Conservation (phyloP, 2,329 filamentous ascomycete species). For the Aphanocladium album region DNA sequence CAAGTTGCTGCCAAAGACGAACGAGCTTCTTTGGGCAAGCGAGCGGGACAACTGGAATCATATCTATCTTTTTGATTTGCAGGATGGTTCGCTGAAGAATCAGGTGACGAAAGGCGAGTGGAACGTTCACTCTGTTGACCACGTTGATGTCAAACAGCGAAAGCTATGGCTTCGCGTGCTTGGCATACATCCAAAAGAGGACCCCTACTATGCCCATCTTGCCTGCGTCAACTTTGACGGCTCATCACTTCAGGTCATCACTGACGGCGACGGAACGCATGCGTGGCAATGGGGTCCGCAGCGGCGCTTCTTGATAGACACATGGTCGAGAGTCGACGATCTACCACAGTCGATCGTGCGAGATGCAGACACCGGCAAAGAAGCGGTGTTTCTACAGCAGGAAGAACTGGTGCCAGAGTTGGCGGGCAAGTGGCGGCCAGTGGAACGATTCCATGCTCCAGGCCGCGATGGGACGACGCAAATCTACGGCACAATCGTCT, state of each 20-base stretch:
- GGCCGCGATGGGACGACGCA: constrained; percentile 23
- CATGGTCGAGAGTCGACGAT: constrained; percentile 23
- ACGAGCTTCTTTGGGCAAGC: constrained; percentile 25
- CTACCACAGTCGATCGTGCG: constrained; percentile 18
- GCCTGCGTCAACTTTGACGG: constrained; percentile 23
- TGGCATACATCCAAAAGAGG: constrained; percentile 19
- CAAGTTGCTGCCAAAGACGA: background rate
- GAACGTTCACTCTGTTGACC: constrained; percentile 20
- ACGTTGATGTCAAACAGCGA: constrained; percentile 17
- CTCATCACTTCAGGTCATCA: constrained; percentile 20
- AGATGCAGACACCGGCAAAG: constrained; percentile 17
- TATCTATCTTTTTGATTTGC: constrained; percentile 22
- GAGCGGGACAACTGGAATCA: constrained; percentile 26
- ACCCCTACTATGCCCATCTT: constrained; percentile 24
- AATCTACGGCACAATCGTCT: constrained; percentile 25
- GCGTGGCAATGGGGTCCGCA: constrained; percentile 20
- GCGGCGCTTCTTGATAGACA: constrained; percentile 20
- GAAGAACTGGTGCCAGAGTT: constrained; percentile 4
- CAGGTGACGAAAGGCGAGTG: constrained; percentile 25
- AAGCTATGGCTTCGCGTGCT: constrained; percentile 20
- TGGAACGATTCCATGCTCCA: constrained; percentile 21
- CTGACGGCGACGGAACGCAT: constrained; percentile 24
- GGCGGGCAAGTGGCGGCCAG: constrained; percentile 15
- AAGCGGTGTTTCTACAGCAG: constrained; percentile 17
- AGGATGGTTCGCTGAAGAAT: background rate